Conservation (phyloP, 2,329 filamentous ascomycete genomes). For the Apiospora koreana region DNA sequence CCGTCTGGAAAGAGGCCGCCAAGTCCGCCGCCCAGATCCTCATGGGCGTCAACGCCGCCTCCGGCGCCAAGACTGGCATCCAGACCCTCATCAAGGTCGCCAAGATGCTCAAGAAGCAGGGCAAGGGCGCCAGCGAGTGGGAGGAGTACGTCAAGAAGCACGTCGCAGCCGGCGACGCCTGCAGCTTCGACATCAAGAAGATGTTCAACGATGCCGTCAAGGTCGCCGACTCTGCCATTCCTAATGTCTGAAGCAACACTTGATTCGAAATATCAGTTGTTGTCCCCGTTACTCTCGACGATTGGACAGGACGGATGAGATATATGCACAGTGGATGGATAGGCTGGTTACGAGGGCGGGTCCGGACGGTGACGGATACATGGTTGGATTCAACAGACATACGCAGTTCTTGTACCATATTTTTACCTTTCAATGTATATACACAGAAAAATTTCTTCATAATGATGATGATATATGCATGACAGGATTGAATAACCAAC, state of each 20-base stretch:
- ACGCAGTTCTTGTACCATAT: no score
- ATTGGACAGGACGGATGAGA: no score
- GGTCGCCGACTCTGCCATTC: not conserved
- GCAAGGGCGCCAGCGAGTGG: constrained; percentile 10
- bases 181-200: constrained; percentile 12
- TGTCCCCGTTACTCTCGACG: no score
- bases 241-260: not conserved
- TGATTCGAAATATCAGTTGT: not conserved
- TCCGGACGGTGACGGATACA: no score
- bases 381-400: no score
- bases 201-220: constrained; percentile 10
- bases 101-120: constrained; percentile 13
- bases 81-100: constrained; percentile 14
- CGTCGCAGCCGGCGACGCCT: constrained; percentile 9
- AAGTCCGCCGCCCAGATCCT: constrained; percentile 11
- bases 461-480: no score
- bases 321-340: not conserved
- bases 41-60: not conserved
- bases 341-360: no score
- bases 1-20: constrained; percentile 10
- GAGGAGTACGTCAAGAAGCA: constrained; percentile 14
- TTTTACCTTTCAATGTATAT: no score
- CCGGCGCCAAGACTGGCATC: not conserved
- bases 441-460: no score
- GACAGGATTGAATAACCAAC: no score